Conservation (phyloP, 805 yeast genomes). For the Saccharomycopsis malanga region DNA sequence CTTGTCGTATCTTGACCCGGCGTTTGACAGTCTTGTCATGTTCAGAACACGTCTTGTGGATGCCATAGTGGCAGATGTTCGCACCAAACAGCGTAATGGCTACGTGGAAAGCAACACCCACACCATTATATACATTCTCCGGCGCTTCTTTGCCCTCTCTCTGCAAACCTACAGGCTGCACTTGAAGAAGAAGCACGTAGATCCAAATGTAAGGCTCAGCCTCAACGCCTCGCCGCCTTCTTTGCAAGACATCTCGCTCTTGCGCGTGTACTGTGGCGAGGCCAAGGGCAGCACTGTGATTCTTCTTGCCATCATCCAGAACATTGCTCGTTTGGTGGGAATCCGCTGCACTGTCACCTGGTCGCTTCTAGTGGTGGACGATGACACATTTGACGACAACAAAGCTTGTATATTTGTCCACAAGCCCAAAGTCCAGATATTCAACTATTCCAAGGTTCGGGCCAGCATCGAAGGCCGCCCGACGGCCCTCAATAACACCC, state of each 20-base stretch:
- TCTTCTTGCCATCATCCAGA: slow-evolving; percentile 2
- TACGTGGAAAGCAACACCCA: neutral
- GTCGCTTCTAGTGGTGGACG: neutral
- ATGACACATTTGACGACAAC: neutral
- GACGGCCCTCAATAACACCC: neutral
- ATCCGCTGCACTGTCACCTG: neutral
- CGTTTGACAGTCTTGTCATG: neutral
- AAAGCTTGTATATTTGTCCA: neutral
- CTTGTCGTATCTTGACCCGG: slow-evolving; percentile 2
- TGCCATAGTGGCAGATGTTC: neutral
- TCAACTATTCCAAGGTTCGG: neutral
- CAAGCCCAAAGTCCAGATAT: neutral
- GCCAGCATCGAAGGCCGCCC: neutral
- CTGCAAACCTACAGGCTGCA: neutral
- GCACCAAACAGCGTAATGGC: neutral
- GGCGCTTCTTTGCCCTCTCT: neutral
- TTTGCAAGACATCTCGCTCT: neutral
- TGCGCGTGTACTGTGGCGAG: slow-evolving; percentile 1
- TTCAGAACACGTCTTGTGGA: neutral
- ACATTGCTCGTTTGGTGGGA: neutral
- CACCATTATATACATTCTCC: neutral
- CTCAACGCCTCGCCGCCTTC: neutral
- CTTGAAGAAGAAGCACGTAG: neutral
- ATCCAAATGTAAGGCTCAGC: neutral
- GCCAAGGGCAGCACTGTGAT: neutral